These are phyloP conservation scores for Backusella luteola DNA, from an alignment of 192 early-diverging fungal genomes.

Conservation along the genomic window DNA sequence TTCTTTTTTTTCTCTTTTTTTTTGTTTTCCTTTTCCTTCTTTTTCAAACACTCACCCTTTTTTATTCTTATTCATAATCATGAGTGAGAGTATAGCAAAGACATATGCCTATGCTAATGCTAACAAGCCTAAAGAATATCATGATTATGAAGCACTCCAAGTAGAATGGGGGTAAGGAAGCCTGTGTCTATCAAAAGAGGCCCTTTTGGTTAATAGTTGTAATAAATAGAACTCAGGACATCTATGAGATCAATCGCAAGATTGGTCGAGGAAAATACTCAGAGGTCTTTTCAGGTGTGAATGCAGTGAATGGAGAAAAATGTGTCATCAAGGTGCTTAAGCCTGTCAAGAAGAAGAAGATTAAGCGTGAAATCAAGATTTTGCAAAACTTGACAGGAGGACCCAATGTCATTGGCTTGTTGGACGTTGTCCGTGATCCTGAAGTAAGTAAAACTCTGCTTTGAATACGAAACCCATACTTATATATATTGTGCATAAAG, in stretches of 20 bases:
- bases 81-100: conserved; percentile 60
- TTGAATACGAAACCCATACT: not conserved
- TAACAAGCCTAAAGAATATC: conserved; percentile 82
- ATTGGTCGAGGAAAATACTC: conserved; percentile 99
- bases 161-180: conserved; percentile 84
- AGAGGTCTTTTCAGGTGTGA: conserved; percentile 97
- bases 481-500: conserved; percentile 28
- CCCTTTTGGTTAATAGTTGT: not conserved
- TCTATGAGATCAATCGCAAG: conserved; percentile 97
- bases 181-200: not conserved
- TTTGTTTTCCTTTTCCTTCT: not conserved
- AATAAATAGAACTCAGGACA: conserved; percentile 72
- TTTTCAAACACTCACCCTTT: not conserved
- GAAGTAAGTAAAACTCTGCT: conserved; percentile 46
- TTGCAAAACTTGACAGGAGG: conserved; percentile 96
- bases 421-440: conserved; percentile 95
- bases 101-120: conserved; percentile 89
- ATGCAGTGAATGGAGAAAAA: conserved; percentile 75
- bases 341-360: conserved; percentile 99
- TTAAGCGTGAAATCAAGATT: conserved; percentile 99
- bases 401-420: conserved; percentile 87
- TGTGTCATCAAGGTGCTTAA: conserved; percentile 99
- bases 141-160: conserved; percentile 94
- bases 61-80: not conserved
- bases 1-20: not conserved